Evolutionary conservation across 441 rosid species (phyloP).

Genomic region (Viola pubescens): DNA sequence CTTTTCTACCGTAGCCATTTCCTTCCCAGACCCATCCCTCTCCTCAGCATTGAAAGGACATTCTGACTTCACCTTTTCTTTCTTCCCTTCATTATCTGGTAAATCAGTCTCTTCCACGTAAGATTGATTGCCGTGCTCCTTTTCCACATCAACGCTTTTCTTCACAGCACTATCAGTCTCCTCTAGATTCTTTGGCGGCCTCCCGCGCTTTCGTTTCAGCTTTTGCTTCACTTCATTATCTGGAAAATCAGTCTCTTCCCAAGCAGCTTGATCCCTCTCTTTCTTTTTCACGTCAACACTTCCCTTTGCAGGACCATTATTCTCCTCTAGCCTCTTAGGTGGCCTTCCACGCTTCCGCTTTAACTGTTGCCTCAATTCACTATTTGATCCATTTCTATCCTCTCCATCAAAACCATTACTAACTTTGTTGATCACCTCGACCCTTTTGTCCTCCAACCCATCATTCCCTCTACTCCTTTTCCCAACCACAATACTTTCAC

Average conservation of each 20-base stretch:
- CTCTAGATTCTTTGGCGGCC: slow-evolving; percentile 15
- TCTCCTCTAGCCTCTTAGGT: not conserved
- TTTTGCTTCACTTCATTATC: slow-evolving; percentile 2
- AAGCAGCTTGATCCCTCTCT: slow-evolving; percentile 10
- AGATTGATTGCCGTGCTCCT: not conserved
- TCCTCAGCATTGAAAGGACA: slow-evolving; percentile 18
- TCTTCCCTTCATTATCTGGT: not conserved
- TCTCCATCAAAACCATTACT: not conserved
- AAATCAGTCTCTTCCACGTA: slow-evolving; percentile 10
- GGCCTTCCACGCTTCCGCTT: slow-evolving; percentile 2
- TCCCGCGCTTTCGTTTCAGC: slow-evolving; percentile 13
- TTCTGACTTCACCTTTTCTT: slow-evolving; percentile 7
- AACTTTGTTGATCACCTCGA: not conserved
- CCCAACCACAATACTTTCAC: not conserved
- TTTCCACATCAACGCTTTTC: not conserved
- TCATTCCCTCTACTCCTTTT: not conserved
- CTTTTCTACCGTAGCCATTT: not conserved
- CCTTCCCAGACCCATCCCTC: slow-evolving; percentile 6
- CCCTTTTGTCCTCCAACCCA: not conserved
- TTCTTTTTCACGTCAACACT: slow-evolving; percentile 7
- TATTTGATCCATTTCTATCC: not conserved
- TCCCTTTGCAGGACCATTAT: slow-evolving; percentile 13
- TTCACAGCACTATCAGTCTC: not conserved
- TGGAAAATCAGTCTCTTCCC: not conserved
- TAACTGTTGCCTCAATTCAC: not conserved